phyloP scores from a whole-genome alignment of 2,329 filamentous ascomycete genomes.

The Sphaerostilbella broomeana region DNA sequence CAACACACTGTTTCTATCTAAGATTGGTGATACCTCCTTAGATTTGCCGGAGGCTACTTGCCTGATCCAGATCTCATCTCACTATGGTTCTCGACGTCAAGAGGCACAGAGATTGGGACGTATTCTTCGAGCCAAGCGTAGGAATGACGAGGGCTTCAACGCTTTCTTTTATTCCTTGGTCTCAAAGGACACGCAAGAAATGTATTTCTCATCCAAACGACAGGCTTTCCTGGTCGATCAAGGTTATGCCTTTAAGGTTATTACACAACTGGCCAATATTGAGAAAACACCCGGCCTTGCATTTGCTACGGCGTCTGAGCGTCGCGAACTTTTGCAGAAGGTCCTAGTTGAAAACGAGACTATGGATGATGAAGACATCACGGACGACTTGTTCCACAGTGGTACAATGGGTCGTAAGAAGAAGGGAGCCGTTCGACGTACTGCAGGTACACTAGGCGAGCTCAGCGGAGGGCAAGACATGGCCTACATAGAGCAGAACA shows the following conservation, averaged over 20 bases:
- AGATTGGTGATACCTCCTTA: constrained; percentile 97
- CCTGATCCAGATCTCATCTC: constrained; percentile 93
- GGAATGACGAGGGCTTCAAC: constrained; percentile 98
- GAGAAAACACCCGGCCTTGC: constrained; percentile 74
- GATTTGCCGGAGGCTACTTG: constrained; percentile 95
- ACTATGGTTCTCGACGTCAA: constrained; percentile 93
- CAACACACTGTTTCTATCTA: constrained; percentile 91
- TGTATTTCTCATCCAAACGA: constrained; percentile 94
- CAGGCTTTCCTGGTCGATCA: constrained; percentile 97
- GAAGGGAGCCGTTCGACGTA: constrained; percentile 63
- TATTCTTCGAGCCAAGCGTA: constrained; percentile 87
- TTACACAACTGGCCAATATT: constrained; percentile 89
- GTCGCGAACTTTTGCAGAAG: constrained; percentile 79
- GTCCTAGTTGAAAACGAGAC: constrained; percentile 83
- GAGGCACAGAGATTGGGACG: constrained; percentile 90
- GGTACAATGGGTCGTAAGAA: constrained; percentile 41
- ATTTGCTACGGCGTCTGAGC: constrained; percentile 71
- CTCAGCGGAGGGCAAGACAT: constrained; percentile 90
- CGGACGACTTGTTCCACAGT: constrained; percentile 35
- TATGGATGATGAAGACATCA: constrained; percentile 63
- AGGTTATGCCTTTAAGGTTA: constrained; percentile 98
- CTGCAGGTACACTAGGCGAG: constrained; percentile 77
- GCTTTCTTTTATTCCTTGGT: constrained; percentile 98
- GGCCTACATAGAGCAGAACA: constrained; percentile 88
- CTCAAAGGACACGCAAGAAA: constrained; percentile 94